phyloP scores from a whole-genome alignment of 257 asterid genomes.

The Solanum sitiens region DNA sequence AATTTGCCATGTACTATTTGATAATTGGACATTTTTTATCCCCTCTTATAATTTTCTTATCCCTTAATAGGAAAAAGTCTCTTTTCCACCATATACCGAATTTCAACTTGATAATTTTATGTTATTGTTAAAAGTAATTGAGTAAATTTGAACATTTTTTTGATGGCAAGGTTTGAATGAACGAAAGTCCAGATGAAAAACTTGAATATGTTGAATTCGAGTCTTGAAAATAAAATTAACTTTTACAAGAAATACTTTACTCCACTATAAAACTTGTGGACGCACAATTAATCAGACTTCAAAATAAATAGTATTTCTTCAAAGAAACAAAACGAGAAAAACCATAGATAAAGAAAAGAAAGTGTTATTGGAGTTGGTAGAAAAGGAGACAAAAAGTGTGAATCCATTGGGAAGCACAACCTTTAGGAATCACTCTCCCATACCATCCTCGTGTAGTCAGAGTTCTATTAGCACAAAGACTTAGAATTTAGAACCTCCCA shows the following conservation, averaged over 20 bases:
- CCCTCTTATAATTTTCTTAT: not conserved
- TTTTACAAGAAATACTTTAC: not conserved
- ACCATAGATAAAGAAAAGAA: not conserved
- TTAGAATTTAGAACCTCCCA: not conserved
- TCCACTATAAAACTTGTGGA: too few relatives aligned
- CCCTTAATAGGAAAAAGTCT: not conserved
- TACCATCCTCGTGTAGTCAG: not conserved
- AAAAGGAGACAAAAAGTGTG: not conserved
- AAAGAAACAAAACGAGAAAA: rapidly evolving
- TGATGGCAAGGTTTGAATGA: not conserved
- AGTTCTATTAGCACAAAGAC: not conserved
- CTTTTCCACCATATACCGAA: not conserved
- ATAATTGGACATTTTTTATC: not conserved
- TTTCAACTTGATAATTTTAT: not conserved
- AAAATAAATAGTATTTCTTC: too few relatives aligned
- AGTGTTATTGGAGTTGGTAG: not conserved
- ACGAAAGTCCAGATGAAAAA: not conserved
- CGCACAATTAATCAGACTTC: rapidly evolving
- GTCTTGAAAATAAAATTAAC: too few relatives aligned
- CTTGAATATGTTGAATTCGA: rapidly evolving
- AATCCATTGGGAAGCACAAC: not conserved
- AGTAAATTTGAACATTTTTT: too few relatives aligned
- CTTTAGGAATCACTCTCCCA: not conserved
- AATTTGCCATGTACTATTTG: not conserved
- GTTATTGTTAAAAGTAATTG: not conserved